A percentile compares a stretch with the other conserved stretches of the same genome.
phyloP scores from a whole-genome alignment of 164 flowering plant genomes.

The Houttuynia cordata region DNA sequence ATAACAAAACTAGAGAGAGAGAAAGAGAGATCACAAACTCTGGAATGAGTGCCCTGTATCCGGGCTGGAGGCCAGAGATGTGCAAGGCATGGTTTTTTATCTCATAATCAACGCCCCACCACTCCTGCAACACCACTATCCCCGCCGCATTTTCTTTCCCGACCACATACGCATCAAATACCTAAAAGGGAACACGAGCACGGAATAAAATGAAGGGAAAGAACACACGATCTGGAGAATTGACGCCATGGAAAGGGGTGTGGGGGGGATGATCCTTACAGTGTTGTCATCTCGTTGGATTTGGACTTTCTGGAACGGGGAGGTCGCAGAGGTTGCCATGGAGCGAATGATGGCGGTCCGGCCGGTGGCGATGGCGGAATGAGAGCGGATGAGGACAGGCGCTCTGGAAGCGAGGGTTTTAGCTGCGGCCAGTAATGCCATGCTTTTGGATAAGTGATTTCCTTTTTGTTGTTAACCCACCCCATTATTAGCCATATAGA shows the following conservation, averaged over 20 bases:
- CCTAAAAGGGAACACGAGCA: constrained; percentile 1
- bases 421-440: background rate
- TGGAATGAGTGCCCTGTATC: constrained; percentile 85
- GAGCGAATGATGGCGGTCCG: background rate
- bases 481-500: too few species aligned
- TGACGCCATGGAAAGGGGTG: background rate
- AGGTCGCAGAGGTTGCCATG: background rate
- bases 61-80: constrained; percentile 61
- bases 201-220: background rate
- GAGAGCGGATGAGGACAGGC: background rate
- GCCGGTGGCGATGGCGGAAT: background rate
- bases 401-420: background rate
- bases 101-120: constrained; percentile 99
- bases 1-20: background rate
- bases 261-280: too few species aligned
- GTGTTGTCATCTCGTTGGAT: constrained; percentile 1
- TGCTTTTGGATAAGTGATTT: too few species aligned
- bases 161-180: constrained; percentile 62
- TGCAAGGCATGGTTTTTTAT: constrained; percentile 80
- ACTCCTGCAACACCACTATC: constrained; percentile 85
- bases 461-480: too few species aligned
- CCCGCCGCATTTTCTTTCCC: constrained; percentile 93
- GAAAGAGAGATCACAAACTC: constrained; percentile 40
- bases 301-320: constrained; percentile 2
- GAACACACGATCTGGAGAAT: background rate